phyloP scores from a whole-genome alignment of 192 early-diverging fungal species.

The Backusella tarrabulga region DNA sequence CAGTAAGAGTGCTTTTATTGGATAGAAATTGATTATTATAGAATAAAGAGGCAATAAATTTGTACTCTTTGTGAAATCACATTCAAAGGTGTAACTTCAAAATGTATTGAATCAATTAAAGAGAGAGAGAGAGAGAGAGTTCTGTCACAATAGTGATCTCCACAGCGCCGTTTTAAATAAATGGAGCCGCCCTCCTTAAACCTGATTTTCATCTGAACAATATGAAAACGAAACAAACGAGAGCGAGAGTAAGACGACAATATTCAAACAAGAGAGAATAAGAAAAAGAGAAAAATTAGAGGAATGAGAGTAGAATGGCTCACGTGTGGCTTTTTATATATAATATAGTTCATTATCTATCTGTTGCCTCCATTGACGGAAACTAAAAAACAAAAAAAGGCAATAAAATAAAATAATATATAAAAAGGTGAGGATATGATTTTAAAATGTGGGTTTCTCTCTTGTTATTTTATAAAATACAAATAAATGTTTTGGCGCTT shows the following conservation, averaged over 20 bases:
- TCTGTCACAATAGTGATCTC: background rate
- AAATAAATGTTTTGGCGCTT: slow-evolving; percentile 88
- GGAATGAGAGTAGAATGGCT: background rate
- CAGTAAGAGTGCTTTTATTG: no score
- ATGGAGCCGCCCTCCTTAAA: background rate
- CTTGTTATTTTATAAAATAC: background rate
- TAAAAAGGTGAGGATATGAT: background rate
- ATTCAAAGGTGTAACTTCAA: no score
- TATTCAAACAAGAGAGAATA: background rate
- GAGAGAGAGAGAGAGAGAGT: no score
- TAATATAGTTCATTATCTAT: background rate
- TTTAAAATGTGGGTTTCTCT: background rate
- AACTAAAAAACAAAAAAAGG: background rate
- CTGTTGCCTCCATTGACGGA: background rate
- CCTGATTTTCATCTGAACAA: background rate
- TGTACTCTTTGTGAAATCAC: no score
- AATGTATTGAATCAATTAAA: no score
- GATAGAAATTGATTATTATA: no score
- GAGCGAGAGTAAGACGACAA: background rate
- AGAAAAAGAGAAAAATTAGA: no score
- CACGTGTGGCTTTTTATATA: background rate
- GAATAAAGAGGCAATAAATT: no score
- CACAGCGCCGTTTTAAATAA: background rate
- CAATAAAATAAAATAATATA: background rate
- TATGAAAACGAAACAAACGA: background rate